A percentile compares a stretch with the other conserved stretches of the same genome.
Conservation (phyloP, 805 yeast genomes). For the Starmera caribaea region DNA sequence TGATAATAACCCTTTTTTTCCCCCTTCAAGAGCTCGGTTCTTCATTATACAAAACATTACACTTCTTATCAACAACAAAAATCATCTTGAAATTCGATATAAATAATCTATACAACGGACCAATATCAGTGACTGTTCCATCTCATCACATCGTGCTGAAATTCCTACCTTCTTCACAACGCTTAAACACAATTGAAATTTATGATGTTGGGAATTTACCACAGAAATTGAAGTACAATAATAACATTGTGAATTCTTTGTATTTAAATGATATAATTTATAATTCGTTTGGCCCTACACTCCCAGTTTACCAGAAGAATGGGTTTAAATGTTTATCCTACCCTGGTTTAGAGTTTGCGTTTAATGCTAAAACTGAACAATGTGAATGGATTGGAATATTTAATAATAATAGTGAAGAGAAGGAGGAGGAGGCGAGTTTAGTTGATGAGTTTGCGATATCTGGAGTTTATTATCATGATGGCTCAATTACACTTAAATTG, state of each 20-base stretch:
- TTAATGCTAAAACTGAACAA: not conserved
- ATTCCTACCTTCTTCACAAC: constrained; percentile 20
- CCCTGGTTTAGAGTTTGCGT: constrained; percentile 41
- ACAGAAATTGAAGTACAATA: constrained; percentile 22
- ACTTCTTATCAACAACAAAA: not conserved
- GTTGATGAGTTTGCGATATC: too few relatives aligned
- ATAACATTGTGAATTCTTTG: constrained; percentile 9
- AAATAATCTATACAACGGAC: not conserved
- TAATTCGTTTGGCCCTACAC: constrained; percentile 53
- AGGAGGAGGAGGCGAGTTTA: too few relatives aligned
- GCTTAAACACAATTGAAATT: constrained; percentile 23
- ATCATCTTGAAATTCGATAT: not conserved
- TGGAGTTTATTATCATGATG: too few relatives aligned
- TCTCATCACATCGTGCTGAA: constrained; percentile 17
- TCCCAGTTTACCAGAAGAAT: constrained; percentile 35
- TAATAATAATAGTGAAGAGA: constrained; percentile 2
- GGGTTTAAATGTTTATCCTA: constrained; percentile 31
- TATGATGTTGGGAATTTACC: constrained; percentile 12
- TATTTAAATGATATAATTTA: constrained; percentile 39
- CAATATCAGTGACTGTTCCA: not conserved
- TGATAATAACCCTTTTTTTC: constrained; percentile 34
- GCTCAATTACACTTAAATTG: too few relatives aligned
- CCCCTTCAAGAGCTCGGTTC: constrained; percentile 1
- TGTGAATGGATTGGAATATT: constrained; percentile 4
- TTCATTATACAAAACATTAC: not conserved